A percentile compares a stretch with the other conserved stretches of the same genome.
Conservation (phyloP, 73 alveolate genomes). For the Symbiodinium natans region DNA sequence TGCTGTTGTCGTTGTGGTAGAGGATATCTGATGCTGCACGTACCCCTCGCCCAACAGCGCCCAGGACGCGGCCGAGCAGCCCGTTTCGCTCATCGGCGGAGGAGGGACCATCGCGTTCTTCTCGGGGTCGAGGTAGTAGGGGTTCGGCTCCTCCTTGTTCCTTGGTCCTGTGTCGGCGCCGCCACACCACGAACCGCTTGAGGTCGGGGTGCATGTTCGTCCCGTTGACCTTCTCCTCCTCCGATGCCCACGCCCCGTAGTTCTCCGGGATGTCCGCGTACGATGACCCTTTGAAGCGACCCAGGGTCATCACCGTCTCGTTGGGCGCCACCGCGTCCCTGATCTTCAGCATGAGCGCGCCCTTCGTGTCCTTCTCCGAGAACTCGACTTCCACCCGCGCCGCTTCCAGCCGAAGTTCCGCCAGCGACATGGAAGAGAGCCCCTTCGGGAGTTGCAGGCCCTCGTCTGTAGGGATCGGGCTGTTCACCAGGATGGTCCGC, state of each 20-base stretch:
- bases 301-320: slow-evolving; percentile 1
- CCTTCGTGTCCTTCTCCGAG: not conserved
- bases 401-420: not conserved
- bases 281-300: not conserved
- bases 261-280: not conserved
- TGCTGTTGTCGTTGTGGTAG: too few species aligned
- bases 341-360: not conserved
- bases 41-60: not conserved
- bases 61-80: not conserved
- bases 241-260: slow-evolving; percentile 16
- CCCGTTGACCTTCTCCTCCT: not conserved
- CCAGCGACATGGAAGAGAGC: not conserved
- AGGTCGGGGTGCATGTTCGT: not conserved
- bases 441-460: not conserved
- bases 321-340: not conserved
- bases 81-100: not conserved
- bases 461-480: not conserved
- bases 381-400: not conserved
- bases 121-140: not conserved
- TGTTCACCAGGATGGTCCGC: not conserved
- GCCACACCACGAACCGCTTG: slow-evolving; percentile 18
- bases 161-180: not conserved
- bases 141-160: not conserved
- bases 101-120: not conserved
- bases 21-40: too few species aligned